phyloP scores from a whole-genome alignment of 495 filamentous ascomycete species.

The Aspergillus bridgeri region DNA sequence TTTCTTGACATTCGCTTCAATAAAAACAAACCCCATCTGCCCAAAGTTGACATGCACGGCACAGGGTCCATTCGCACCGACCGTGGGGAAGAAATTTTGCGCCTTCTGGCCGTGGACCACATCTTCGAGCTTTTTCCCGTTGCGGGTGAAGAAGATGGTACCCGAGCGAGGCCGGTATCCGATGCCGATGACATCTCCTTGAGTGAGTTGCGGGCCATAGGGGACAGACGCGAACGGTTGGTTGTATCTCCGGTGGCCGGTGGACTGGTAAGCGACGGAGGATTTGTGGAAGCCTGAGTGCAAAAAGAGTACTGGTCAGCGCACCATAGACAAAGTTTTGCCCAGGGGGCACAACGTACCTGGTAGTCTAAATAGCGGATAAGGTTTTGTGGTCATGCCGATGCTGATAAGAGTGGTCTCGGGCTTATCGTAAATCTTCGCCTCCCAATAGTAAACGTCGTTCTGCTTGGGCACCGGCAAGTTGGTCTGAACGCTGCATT shows the following conservation, averaged over 20 bases:
- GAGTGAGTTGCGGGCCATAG: conserved; percentile 79
- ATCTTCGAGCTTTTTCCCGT: conserved; percentile 95
- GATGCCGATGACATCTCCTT: conserved; percentile 94
- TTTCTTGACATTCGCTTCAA: conserved; percentile 99
- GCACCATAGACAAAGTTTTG: neutral
- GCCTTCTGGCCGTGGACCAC: conserved; percentile 88
- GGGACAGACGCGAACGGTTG: conserved; percentile 77
- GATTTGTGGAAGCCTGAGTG: conserved; percentile 78
- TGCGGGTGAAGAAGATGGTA: conserved; percentile 95
- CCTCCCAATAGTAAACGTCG: conserved; percentile 99
- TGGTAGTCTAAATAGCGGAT: conserved; percentile 89
- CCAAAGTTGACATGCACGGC: conserved; percentile 96
- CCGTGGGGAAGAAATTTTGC: conserved; percentile 94
- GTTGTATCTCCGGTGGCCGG: conserved; percentile 81
- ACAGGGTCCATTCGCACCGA: conserved; percentile 91
- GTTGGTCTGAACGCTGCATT: conserved; percentile 96
- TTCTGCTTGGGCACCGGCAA: conserved; percentile 97
- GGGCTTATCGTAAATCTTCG: conserved; percentile 96
- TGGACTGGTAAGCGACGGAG: conserved; percentile 86
- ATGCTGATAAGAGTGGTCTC: conserved; percentile 81
- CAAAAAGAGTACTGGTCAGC: conserved; percentile 17
- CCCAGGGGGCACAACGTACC: conserved; percentile 50
- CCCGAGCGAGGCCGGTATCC: conserved; percentile 94
- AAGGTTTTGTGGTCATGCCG: conserved; percentile 93
- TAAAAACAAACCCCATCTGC: conserved; percentile 96